Conservation (phyloP, 441 rosid species). For the Euphorbia corollata region DNA sequence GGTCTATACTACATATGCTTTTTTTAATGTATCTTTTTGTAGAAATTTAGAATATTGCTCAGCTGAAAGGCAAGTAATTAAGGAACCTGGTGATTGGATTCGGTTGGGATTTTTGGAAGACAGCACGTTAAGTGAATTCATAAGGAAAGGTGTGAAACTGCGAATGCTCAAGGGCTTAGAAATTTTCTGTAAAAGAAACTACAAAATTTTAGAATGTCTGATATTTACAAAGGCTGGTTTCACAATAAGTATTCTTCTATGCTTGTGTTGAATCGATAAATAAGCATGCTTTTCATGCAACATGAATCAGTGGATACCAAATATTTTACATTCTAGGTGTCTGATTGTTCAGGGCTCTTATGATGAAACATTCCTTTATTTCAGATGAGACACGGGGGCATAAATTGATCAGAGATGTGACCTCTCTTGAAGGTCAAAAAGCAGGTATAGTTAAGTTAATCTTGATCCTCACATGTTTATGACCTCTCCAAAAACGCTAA, state of each 20-base stretch:
- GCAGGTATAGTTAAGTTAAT: slow-evolving; percentile 47
- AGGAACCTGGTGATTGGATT: neutral
- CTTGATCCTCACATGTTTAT: slow-evolving; percentile 17
- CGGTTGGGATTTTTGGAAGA: neutral
- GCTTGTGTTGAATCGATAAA: neutral
- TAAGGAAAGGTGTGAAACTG: neutral
- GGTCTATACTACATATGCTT: neutral
- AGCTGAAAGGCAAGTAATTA: slow-evolving; percentile 4
- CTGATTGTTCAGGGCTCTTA: neutral
- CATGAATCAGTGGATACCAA: neutral
- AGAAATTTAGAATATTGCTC: neutral
- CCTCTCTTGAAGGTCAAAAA: slow-evolving; percentile 45
- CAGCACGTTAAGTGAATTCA: neutral
- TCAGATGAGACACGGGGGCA: slow-evolving; percentile 60
- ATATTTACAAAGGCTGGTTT: neutral
- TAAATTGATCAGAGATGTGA: slow-evolving; percentile 44
- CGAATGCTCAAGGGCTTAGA: neutral
- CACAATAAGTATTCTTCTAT: neutral
- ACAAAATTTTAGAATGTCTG: neutral
- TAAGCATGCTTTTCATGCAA: neutral
- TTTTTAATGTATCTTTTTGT: neutral
- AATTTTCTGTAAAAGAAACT: neutral
- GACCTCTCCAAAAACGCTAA: slow-evolving; percentile 15
- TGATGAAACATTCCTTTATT: slow-evolving; percentile 23
- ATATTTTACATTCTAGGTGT: neutral